These are phyloP conservation scores for Phytophthora brassicae DNA, from an alignment of 352 stramenopile species.

Conservation along the genomic window DNA sequence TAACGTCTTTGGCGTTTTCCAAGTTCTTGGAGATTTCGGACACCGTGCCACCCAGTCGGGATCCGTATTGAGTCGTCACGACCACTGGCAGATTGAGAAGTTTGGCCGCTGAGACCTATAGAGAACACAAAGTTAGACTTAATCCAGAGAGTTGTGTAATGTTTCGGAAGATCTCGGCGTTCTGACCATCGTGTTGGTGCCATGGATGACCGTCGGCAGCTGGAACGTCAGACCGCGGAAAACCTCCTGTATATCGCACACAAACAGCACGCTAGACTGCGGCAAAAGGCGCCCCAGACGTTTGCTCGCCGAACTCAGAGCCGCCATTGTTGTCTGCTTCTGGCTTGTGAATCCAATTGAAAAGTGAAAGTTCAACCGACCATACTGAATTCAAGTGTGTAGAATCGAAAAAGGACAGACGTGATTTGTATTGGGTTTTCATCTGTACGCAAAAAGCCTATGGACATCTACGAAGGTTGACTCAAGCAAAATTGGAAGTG, in stretches of 20 bases:
- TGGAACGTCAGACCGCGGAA: slow-evolving; percentile 95
- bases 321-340: slow-evolving; percentile 23
- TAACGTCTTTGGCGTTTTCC: slow-evolving; percentile 39
- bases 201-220: slow-evolving; percentile 89
- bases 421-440: too few species aligned
- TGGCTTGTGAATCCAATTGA: slow-evolving; percentile 18
- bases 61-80: slow-evolving; percentile 96
- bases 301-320: slow-evolving; percentile 29
- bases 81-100: slow-evolving; percentile 92
- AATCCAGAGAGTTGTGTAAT: too few species aligned
- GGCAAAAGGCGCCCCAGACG: slow-evolving; percentile 59
- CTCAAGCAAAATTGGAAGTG: neutral
- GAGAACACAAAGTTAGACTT: neutral
- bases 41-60: slow-evolving; percentile 92
- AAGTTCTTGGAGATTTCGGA: slow-evolving; percentile 70
- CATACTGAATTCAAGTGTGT: neutral
- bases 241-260: slow-evolving; percentile 97
- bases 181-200: slow-evolving; percentile 62
- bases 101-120: slow-evolving; percentile 61
- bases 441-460: slow-evolving; percentile 18
- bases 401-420: neutral
- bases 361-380: neutral
- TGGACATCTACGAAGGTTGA: slow-evolving; percentile 17
- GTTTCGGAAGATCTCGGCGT: neutral
- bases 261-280: slow-evolving; percentile 86